Conservation (phyloP, 2,329 filamentous ascomycete species). For the Cladophialophora exuberans region DNA sequence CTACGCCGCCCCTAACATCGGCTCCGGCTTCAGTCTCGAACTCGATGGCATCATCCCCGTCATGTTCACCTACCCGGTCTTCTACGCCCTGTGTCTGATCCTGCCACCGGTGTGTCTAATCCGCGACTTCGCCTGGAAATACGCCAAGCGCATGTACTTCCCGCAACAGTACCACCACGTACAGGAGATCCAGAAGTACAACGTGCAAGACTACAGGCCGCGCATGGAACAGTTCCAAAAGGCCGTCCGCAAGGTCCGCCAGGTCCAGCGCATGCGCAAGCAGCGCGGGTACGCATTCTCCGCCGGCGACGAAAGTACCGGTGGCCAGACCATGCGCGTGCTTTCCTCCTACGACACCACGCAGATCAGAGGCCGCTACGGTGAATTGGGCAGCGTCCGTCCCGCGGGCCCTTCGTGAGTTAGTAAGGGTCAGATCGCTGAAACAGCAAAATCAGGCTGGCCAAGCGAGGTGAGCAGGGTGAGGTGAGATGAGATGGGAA, state of each 20-base stretch:
- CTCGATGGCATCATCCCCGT: slow-evolving; percentile 82
- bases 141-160: slow-evolving; percentile 94
- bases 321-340: slow-evolving; percentile 74
- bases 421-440: too few species aligned
- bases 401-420: background rate
- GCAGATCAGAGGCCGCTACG: slow-evolving; percentile 84
- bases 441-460: too few species aligned
- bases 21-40: slow-evolving; percentile 75
- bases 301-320: slow-evolving; percentile 82
- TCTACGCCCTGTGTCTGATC: slow-evolving; percentile 87
- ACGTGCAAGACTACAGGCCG: slow-evolving; percentile 97
- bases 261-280: slow-evolving; percentile 99
- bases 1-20: slow-evolving; percentile 78
- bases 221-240: slow-evolving; percentile 99
- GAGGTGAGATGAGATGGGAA: too few species aligned
- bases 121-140: slow-evolving; percentile 95
- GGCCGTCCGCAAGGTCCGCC: slow-evolving; percentile 95
- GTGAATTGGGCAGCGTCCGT: slow-evolving; percentile 76
- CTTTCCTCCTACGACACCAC: slow-evolving; percentile 98
- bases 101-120: slow-evolving; percentile 80
- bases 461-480: background rate
- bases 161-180: slow-evolving; percentile 97
- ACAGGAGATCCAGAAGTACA: slow-evolving; percentile 99
- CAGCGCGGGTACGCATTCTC: slow-evolving; percentile 98
- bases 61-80: slow-evolving; percentile 78